Base-by-base conservation (phyloP, 1,139 yeast genomes). In the Scheffersomyces segobiensis region DNA sequence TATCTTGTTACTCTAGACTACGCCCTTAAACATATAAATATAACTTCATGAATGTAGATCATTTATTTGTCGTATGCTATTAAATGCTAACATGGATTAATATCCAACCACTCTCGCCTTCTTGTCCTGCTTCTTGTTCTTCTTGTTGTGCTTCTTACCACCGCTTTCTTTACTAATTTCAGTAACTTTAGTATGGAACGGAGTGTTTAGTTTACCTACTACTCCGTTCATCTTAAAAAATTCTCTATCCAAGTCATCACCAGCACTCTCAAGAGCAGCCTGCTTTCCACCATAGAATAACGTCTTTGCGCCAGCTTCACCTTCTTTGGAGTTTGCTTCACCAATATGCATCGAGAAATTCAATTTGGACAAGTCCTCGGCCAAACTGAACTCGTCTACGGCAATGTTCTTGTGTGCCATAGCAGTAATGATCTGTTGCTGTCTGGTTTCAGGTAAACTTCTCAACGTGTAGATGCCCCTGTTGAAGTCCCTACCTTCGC, bases 241-340 rank as follows among this genome's bases (percentile, higher is more conserved):
- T 63, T 92, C 97, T 53, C 85, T 82, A 71, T 93, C 98, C 63
- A 93, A 80, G 64, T 91, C 95, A 58, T 86, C 91, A 50, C 92
- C 89, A 19, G 90, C 89, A 72, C 88, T 87, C 63, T 84, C 87
- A 63, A 91, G 81, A 2, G 91, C 90, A 14, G 96, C 93, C 70
- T 88, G 93, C 63, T 85, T 87, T 73, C 96, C 96, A 74, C 95
- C 96, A 63, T 88, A 87, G 61, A 82, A 83, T 21, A 78, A 70
- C 26, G 86, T 79, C 55, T 76, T 84, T 21, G 85, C 80, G 17
- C 79, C 68, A 52, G 79, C 83, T 18, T 79, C 70, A n/a, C 65
- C 60, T n/a, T 55, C 58, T n/a, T 52, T 54, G 21, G 55, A 53
- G 47, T 63, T 54, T 58, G 65, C 69, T 47, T 68, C 88, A 53